Evolutionary conservation across 116 monocot species (phyloP), one percentile per base, ranked within the genome.

Genomic region (Trichopus zeylanicus): DNA sequence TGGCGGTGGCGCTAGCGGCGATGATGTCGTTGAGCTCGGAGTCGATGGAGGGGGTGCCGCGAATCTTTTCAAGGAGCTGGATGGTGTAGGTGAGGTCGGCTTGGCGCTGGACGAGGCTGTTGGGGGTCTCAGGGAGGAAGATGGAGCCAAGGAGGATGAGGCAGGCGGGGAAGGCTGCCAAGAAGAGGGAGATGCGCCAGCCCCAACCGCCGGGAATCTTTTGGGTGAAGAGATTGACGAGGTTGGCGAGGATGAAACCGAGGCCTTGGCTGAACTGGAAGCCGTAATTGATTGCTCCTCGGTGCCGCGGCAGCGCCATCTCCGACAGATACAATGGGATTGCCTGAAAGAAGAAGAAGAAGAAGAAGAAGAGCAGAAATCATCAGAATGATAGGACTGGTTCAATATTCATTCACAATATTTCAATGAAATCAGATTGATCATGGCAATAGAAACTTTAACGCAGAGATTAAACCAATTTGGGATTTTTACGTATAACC

Each of bases 71-170:
- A 13, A 78, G 67, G 19, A 64, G n/a, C 9, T 28, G 5, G 4
- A n/a, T 39, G 7, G 52, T 46, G 12, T 60, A 46, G 3, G 53
- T 21, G 22, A 20, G 13, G 25, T 63, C 26, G 0, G 48, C 57
- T 5, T 28, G 21, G 19, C 67, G 51, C n/a, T 68, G 61, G 51
- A 72, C 52, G 6, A 78, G 12, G 63, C 31, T 53, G 55, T 37
- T 68, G 25, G 78, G 72, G 2, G 78, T 73, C 1, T 78, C 73
- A 2, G 72, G 78, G 23, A 78, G 72, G 55, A 68, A 64, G 47
- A 64, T 1, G 6, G 59, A 22, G 21, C 68, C 73, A 24, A 78
- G 1, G 4, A 56, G 34, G 5, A 78, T 28, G 37, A 78, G 21
- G 6, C 20, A 46, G 3, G 78, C 51, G 1, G 73, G 72, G 28